Evolutionary conservation across 208 protist species (phyloP).

Genomic region (Dictyostelium gargantuum): DNA sequence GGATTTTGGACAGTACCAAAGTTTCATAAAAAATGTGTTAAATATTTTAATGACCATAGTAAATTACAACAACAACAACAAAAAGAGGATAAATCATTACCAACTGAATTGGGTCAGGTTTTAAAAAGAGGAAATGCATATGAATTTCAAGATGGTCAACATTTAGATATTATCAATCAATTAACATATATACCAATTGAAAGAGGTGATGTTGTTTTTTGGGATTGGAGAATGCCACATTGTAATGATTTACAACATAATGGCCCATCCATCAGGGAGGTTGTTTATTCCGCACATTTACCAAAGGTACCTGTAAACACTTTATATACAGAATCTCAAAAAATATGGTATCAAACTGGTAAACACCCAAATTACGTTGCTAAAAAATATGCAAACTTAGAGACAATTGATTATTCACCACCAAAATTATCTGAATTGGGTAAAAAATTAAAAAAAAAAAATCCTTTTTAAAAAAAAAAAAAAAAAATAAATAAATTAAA

Average conservation of each 20-base stretch:
- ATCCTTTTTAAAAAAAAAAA: background rate
- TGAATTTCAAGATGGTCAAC: background rate
- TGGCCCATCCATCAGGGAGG: background rate
- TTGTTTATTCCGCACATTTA: slow-evolving; percentile 46
- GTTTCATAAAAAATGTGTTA: slow-evolving; percentile 15
- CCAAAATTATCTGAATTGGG: background rate
- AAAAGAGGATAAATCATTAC: background rate
- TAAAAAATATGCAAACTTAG: slow-evolving; percentile 33
- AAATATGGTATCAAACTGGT: slow-evolving; percentile 19
- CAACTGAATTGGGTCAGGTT: no score
- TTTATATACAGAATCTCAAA: background rate
- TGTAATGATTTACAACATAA: background rate
- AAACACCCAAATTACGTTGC: slow-evolving; percentile 29
- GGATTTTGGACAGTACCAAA: slow-evolving; percentile 46
- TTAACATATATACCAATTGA: slow-evolving; percentile 5
- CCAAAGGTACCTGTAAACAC: slow-evolving; percentile 2
- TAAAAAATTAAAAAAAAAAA: background rate
- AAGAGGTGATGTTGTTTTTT: slow-evolving; percentile 51
- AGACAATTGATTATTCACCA: background rate
- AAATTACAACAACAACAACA: background rate
- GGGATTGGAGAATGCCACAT: slow-evolving; percentile 55
- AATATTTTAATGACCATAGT: background rate
- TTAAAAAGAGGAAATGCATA: slow-evolving; percentile 60
- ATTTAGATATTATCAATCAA: background rate
- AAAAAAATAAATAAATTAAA: no score